These are phyloP conservation scores for Aspergillus coremiiformis DNA, from an alignment of 495 filamentous ascomycete genomes.

Conservation along the genomic window DNA sequence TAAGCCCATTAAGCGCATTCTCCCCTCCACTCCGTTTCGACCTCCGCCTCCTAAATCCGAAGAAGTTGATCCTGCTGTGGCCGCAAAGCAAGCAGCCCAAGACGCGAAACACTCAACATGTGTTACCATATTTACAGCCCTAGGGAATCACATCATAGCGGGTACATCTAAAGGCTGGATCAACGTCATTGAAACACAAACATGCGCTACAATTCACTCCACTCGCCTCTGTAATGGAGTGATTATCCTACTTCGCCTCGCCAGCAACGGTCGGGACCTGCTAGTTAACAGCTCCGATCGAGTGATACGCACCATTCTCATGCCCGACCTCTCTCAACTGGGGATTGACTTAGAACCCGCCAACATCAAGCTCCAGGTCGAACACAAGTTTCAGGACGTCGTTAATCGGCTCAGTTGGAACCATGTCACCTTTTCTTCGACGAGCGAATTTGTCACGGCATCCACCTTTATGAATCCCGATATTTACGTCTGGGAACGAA, in stretches of 20 bases:
- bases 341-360: constrained; percentile 38
- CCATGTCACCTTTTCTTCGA: constrained; percentile 85
- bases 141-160: constrained; percentile 79
- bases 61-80: constrained; percentile 52
- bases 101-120: constrained; percentile 93
- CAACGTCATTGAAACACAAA: constrained; percentile 82
- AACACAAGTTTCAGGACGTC: constrained; percentile 97
- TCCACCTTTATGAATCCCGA: constrained; percentile 96
- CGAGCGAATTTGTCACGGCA: constrained; percentile 79
- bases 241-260: constrained; percentile 79
- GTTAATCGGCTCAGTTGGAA: constrained; percentile 95
- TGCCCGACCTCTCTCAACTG: constrained; percentile 53
- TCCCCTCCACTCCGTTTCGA: constrained; percentile 76
- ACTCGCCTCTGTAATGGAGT: constrained; percentile 78
- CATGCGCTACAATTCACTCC: constrained; percentile 73
- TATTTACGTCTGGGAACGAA: constrained; percentile 96
- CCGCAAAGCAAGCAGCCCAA: constrained; percentile 79
- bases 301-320: constrained; percentile 80
- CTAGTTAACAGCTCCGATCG: constrained; percentile 88
- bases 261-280: constrained; percentile 72
- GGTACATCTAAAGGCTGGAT: constrained; percentile 93
- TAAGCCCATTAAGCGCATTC: constrained; percentile 59
- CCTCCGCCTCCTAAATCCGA: constrained; percentile 48
- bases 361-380: constrained; percentile 73
- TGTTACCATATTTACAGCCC: constrained; percentile 74